Conservation (phyloP, 2,329 filamentous ascomycete species). For the Clarireedia sp. region DNA sequence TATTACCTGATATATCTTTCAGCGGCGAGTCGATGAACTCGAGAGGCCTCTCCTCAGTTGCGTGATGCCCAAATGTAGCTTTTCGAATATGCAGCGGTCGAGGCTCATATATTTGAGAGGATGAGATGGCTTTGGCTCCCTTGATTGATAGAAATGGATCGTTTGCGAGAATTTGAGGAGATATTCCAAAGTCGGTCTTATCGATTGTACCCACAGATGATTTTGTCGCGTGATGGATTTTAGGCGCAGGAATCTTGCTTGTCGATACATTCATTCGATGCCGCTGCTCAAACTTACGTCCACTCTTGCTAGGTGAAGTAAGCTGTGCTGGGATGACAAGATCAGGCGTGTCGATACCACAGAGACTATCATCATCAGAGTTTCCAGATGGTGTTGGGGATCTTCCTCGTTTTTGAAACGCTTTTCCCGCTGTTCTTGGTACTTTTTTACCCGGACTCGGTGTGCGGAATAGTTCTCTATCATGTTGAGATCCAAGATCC, state of each 20-base stretch:
- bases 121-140: slow-evolving; percentile 14
- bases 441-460: slow-evolving; percentile 17
- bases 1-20: slow-evolving; percentile 20
- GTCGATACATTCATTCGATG: slow-evolving; percentile 12
- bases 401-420: slow-evolving; percentile 1
- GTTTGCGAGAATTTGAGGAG: slow-evolving; percentile 8
- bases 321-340: slow-evolving; percentile 18
- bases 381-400: slow-evolving; percentile 15
- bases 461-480: slow-evolving; percentile 12
- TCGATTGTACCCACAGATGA: neutral
- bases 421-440: neutral
- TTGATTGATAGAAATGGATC: slow-evolving; percentile 23
- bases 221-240: neutral
- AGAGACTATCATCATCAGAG: slow-evolving; percentile 23
- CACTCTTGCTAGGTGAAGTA: slow-evolving; percentile 21
- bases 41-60: slow-evolving; percentile 9
- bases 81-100: slow-evolving; percentile 22
- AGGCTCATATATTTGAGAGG: slow-evolving; percentile 9
- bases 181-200: neutral
- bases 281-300: slow-evolving; percentile 6
- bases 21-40: slow-evolving; percentile 16
- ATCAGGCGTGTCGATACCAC: slow-evolving; percentile 15
- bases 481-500: slow-evolving; percentile 14
- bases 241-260: slow-evolving; percentile 8
- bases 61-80: slow-evolving; percentile 21